These are phyloP conservation scores for Oryza officinalis DNA, from an alignment of 176 grass and related monocot species.

Conservation along the genomic window DNA sequence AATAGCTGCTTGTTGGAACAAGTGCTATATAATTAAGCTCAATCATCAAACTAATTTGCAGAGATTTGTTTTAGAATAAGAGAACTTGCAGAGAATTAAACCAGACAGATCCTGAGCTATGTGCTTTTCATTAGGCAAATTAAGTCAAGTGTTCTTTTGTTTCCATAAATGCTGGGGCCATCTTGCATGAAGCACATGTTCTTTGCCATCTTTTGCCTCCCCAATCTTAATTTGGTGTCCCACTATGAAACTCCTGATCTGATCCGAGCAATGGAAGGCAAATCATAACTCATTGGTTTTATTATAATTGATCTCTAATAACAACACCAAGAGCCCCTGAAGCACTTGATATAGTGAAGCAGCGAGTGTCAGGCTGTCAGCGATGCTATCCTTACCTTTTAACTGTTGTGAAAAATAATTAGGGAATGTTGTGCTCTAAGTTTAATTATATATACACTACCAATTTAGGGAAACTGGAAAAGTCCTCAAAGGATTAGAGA, in stretches of 20 bases:
- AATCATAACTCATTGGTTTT: not conserved
- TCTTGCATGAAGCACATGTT: conserved; percentile 30
- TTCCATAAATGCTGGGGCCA: conserved; percentile 45
- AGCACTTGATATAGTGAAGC: too few species aligned
- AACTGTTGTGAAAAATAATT: not conserved
- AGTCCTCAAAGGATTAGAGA: not conserved
- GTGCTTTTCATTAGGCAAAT: conserved; percentile 21
- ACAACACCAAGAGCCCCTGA: too few species aligned
- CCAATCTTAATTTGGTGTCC: not conserved
- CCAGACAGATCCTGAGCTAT: not conserved
- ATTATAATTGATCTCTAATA: not conserved
- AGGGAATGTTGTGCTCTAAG: not conserved
- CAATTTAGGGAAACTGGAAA: not conserved
- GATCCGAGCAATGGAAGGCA: not conserved
- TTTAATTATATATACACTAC: not conserved
- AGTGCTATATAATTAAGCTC: not conserved
- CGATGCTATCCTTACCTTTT: not conserved
- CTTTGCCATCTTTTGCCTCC: conserved; percentile 19
- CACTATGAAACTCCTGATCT: not conserved
- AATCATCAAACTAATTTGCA: conserved; percentile 2
- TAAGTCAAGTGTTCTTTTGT: conserved; percentile 13
- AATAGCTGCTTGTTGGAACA: not conserved
- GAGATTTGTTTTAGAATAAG: not conserved
- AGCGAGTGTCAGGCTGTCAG: not conserved
- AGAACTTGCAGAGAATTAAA: conserved; percentile 8